Conservation (phyloP, 352 stramenopile species). For the Pelagophyceae sp. region DNA sequence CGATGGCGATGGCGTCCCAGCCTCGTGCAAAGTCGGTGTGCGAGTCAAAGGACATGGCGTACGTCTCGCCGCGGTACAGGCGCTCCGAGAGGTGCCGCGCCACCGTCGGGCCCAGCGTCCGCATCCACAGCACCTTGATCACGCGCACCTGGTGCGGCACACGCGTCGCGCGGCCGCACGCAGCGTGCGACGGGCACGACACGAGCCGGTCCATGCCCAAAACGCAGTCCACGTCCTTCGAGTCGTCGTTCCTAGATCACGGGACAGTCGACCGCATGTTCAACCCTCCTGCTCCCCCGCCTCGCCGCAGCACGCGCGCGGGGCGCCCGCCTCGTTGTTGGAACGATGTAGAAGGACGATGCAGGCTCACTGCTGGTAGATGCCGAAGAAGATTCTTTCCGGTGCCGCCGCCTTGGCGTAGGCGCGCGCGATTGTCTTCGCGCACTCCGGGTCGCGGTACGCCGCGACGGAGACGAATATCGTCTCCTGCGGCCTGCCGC, state of each 20-base stretch:
- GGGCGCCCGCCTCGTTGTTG: no score
- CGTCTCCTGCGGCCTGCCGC: neutral
- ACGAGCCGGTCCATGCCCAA: neutral
- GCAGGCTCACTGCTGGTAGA: conserved; percentile 26
- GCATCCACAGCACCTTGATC: conserved; percentile 5
- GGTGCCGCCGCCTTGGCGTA: conserved; percentile 10
- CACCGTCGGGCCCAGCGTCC: conserved; percentile 24
- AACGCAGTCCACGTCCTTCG: conserved; percentile 19
- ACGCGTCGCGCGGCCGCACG: conserved; percentile 18
- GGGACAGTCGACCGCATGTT: no score
- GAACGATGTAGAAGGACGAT: no score
- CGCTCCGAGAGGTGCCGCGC: conserved; percentile 20
- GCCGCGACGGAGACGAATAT: conserved; percentile 27
- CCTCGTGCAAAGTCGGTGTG: conserved; percentile 27
- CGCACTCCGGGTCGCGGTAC: conserved; percentile 26
- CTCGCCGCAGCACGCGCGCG: no score
- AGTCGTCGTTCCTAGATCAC: no score
- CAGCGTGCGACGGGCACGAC: conserved; percentile 8
- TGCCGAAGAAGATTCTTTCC: conserved; percentile 25
- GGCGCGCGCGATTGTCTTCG: conserved; percentile 23
- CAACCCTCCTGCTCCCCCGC: no score
- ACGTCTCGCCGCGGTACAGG: conserved; percentile 25
- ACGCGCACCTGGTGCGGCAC: conserved; percentile 21
- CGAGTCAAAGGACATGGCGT: conserved; percentile 23
- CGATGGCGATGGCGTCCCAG: conserved; percentile 27